Evolutionary conservation across 139 green algal species (phyloP), one percentile per base, ranked within the genome.

Genomic region (Coelastrella sp.): DNA sequence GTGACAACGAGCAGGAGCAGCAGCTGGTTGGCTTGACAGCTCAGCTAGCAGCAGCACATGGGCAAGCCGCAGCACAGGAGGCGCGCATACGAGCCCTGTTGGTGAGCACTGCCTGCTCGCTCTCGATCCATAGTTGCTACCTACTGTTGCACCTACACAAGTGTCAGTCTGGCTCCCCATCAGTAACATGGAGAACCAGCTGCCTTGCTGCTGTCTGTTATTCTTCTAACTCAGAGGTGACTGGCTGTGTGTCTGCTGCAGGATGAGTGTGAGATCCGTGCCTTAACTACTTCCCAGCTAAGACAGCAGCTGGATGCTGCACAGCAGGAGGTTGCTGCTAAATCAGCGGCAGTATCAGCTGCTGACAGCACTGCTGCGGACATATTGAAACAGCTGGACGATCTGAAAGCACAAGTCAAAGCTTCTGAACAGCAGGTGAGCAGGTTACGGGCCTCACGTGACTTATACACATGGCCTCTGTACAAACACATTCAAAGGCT

Each of bases 1-100:
- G 86, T 11, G n/a, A 66, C 7, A 93, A 92, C 74, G 92, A 96
- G 89, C 59, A 75, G 11, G 89, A 93, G 61, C 92, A 95, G 87
- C 90, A 94, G 5, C 66, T 97, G 10, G 93, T 97, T 14, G 80
- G 92, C 8, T 91, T 98, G 25, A 96, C 93, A 11, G 92, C 94
- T 7, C 93, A 97, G 89, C 91, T 97, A 27, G 91, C 91, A 0
- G 89, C 93, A n/a, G 86, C 93, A 4, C 68, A 90, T 14, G 85
- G 87, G 87, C 58, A 82, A n/a, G 91, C 93, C 65, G 72, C 66
- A 5, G 24, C 82, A 27, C 87, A 87, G 61, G 94, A 96, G 78
- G 84, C 82, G 68, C 88, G 94, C 6, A 75, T 81, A 11, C 57
- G 83, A 7, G 92, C 87, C n/a, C 85, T 96, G 24, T 87, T 95